Evolutionary conservation across 2,329 filamentous ascomycete genomes (phyloP).

Genomic region (Trichoderma harzianum): DNA sequence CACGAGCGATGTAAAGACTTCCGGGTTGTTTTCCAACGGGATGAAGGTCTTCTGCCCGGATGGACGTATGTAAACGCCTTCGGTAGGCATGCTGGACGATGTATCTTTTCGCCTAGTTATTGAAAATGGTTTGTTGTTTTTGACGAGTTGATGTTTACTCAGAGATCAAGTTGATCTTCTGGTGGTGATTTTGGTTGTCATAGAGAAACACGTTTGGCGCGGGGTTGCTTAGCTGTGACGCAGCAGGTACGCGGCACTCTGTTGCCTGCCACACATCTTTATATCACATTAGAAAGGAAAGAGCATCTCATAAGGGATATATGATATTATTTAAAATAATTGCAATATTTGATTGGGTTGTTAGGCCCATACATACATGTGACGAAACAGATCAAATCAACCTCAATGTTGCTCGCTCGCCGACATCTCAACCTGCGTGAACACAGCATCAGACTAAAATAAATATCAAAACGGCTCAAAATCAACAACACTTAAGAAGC

Average conservation of each 20-base stretch:
- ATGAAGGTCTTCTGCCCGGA: constrained; percentile 37
- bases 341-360: neutral
- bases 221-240: constrained; percentile 12
- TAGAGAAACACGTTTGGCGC: neutral
- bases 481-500: neutral
- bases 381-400: neutral
- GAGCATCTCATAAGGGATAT: neutral
- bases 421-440: neutral
- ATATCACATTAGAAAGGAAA: neutral
- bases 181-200: neutral
- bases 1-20: constrained; percentile 71
- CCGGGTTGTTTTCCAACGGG: constrained; percentile 61
- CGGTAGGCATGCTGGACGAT: constrained; percentile 27
- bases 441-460: neutral
- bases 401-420: neutral
- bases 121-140: neutral
- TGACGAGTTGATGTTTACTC: neutral
- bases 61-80: constrained; percentile 30
- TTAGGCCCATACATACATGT: neutral
- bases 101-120: neutral
- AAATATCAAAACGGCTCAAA: neutral
- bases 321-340: neutral
- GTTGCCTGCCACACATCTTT: neutral
- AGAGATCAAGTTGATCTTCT: neutral
- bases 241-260: constrained; percentile 5